Evolutionary conservation across 306 rosid species (phyloP), one percentile per base, ranked within the genome.

Genomic region (Cucurbita pepo): DNA sequence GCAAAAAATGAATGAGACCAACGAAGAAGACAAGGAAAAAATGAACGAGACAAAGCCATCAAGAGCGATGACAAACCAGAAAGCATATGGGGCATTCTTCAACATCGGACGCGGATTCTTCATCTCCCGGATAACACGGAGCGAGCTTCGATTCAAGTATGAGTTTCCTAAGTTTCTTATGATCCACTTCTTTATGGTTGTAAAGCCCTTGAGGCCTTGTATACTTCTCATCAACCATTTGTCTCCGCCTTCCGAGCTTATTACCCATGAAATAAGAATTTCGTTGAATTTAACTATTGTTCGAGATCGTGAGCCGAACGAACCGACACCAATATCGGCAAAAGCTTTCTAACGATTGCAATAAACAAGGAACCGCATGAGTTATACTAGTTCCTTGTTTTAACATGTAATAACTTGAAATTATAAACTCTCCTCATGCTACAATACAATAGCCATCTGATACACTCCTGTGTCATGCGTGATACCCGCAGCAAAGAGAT

Each of bases 11-110:
- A 69, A 58, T 21, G 10, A 55, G 44, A 66, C 43, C 34, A 30
- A 34, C 9, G 72, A 19, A 44, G 19, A 22, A 22, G 9, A 51
- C 10, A 22, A 34, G 36, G 56, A 19, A 44, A 44, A 45, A 51
- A 67, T 8, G 41, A 69, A 58, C 10, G 10, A 55, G 44, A 66
- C 43, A 62, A 37, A 56, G 8, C 50, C 36, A 58, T 40, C 56
- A 54, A 78, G 16, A 15, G 58, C 11, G 78, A 62, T 62, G 79
- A 66, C 90, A 73, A 22, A 95, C 99, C 96, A 91, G 88, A 85
- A 89, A 95, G 87, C 99, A 95, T 78, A 95, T 95, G 16, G 99
- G 99, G 82, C 99, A 95, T 82, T 95, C 99, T 86, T 91, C 99
- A 18, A 83, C 92, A 79, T 95, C 91, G 1, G 67, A 52, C 47